These are phyloP conservation scores for Paramecium caudatum DNA, from an alignment of 73 alveolate genomes.

Conservation along the genomic window DNA sequence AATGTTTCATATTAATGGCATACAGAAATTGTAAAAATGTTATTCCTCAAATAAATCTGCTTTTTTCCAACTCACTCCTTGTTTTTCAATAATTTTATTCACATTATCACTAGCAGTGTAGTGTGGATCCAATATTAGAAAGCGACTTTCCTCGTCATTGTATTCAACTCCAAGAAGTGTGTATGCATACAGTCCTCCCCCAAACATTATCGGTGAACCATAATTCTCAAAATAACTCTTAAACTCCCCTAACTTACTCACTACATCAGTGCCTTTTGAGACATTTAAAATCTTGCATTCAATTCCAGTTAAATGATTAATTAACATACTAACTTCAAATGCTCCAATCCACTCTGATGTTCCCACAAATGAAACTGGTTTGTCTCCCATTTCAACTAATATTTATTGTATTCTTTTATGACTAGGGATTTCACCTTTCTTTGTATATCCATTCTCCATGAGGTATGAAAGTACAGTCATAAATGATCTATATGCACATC, in stretches of 20 bases:
- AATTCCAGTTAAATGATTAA: constrained; percentile 80
- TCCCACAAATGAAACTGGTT: constrained; percentile 86
- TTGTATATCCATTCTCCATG: constrained; percentile 81
- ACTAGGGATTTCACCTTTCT: constrained; percentile 77
- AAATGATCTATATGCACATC: constrained; percentile 96
- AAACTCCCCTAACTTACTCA: constrained; percentile 83
- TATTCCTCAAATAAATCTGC: constrained; percentile 90
- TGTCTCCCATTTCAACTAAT: constrained; percentile 94
- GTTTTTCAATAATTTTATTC: constrained; percentile 87
- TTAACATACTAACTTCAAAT: constrained; percentile 90
- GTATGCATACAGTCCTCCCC: constrained; percentile 97
- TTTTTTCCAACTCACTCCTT: constrained; percentile 96
- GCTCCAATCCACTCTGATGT: constrained; percentile 97
- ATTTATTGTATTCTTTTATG: constrained; percentile 89
- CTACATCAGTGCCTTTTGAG: constrained; percentile 75
- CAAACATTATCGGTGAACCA: constrained; percentile 97
- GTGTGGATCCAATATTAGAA: constrained; percentile 96
- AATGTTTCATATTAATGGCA: constrained; percentile 77
- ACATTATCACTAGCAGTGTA: constrained; percentile 92
- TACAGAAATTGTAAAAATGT: constrained; percentile 90
- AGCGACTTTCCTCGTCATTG: constrained; percentile 90
- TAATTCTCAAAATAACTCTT: constrained; percentile 88
- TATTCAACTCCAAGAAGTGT: constrained; percentile 96
- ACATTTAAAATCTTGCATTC: constrained; percentile 91
- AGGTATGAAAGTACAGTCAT: constrained; percentile 89